These are phyloP conservation scores for Kwoniella newhampshirensis DNA, from an alignment of 768 basidiomycete genomes.

Conservation along the genomic window DNA sequence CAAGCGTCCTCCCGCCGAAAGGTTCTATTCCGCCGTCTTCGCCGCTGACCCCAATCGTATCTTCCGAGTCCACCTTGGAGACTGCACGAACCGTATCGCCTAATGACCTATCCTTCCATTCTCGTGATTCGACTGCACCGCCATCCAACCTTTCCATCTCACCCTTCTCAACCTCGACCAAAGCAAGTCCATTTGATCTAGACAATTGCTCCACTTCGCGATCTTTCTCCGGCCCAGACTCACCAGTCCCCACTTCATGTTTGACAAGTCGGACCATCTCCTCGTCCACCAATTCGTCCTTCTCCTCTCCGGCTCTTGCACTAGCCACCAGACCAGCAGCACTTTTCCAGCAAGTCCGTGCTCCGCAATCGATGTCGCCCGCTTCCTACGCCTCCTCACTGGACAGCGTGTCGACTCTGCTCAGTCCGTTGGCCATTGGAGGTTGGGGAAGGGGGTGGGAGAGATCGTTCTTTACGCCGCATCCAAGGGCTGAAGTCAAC, in stretches of 20 bases:
- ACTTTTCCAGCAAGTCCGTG: not conserved
- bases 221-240: not conserved
- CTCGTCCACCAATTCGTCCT: not conserved
- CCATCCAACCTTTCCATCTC: too few species aligned
- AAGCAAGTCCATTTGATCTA: not conserved
- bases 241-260: not conserved
- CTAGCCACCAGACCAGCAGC: not conserved
- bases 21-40: too few species aligned
- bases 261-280: not conserved
- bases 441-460: constrained; percentile 23
- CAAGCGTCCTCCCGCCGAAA: too few species aligned
- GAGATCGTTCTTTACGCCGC: not conserved
- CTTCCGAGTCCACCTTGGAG: too few species aligned
- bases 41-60: too few species aligned
- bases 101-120: too few species aligned
- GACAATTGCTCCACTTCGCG: not conserved
- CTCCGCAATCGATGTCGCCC: not conserved
- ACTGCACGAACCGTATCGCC: too few species aligned
- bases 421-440: constrained; percentile 17
- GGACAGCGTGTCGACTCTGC: constrained; percentile 3
- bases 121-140: not conserved
- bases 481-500: too few species aligned
- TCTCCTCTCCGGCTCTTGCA: not conserved
- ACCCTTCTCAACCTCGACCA: not conserved
- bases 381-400: not conserved